Percentiles rank a stretch among this genome's conserved stretches.
Evolutionary conservation across 2,329 filamentous ascomycete genomes (phyloP).

Genomic region (Seiridium cupressi): DNA sequence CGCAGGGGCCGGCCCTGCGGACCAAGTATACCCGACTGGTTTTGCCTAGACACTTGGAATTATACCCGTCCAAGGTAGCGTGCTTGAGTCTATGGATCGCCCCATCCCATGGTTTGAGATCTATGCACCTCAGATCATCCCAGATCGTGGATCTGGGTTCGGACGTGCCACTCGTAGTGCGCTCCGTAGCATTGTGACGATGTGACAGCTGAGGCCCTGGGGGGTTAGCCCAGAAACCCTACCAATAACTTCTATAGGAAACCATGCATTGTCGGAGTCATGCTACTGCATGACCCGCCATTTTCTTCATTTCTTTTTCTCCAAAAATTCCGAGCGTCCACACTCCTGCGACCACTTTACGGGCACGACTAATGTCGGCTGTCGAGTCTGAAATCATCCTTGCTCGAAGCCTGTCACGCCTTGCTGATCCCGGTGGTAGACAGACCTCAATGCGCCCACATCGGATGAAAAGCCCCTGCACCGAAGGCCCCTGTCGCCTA

Average conservation of each 20-base stretch:
- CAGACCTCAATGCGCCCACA: conserved; percentile 20
- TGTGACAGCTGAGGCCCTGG: not conserved
- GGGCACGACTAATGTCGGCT: not conserved
- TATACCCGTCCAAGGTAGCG: not conserved
- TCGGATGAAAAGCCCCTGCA: conserved; percentile 16
- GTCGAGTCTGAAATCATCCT: conserved; percentile 14
- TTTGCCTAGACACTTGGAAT: not conserved
- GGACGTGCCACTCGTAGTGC: not conserved
- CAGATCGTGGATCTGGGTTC: not conserved
- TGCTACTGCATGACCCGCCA: not conserved
- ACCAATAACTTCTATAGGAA: not conserved
- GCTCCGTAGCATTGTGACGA: conserved; percentile 1
- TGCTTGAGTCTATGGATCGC: not conserved
- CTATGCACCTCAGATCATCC: conserved; percentile 5
- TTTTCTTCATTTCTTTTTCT: not conserved
- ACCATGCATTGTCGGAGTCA: conserved; percentile 1
- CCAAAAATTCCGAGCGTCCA: not conserved
- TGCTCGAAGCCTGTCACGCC: conserved; percentile 19
- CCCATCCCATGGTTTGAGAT: conserved; percentile 3
- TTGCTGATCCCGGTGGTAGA: conserved; percentile 24
- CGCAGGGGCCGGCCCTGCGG: no score
- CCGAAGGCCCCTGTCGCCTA: not conserved
- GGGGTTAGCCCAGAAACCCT: not conserved
- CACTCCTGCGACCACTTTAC: not conserved
- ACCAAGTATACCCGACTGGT: not conserved